A percentile compares a stretch with the other conserved stretches of the same genome.
Conservation (phyloP, 768 basidiomycete genomes). For the Naganishia friedmannii region DNA sequence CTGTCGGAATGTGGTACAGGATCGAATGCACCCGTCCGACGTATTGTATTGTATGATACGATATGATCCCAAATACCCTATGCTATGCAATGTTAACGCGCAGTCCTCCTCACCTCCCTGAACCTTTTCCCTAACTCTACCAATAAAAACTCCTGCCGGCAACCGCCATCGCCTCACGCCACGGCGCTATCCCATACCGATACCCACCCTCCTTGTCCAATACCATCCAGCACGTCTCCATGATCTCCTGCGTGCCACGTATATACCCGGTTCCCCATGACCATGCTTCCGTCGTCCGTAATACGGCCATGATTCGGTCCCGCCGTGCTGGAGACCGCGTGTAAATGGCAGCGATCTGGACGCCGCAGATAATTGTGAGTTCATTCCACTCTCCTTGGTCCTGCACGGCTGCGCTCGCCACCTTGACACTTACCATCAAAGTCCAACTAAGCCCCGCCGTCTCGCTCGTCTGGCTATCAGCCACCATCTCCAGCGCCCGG, state of each 20-base stretch:
- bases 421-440: conserved; percentile 23
- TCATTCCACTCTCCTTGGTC: too few species aligned
- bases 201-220: conserved; percentile 26
- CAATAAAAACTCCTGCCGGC: conserved; percentile 19
- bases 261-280: conserved; percentile 28
- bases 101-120: not conserved
- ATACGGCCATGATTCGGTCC: not conserved
- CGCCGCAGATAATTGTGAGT: too few species aligned
- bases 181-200: conserved; percentile 31
- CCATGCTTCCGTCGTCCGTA: not conserved
- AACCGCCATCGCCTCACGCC: conserved; percentile 31
- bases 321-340: not conserved
- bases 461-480: conserved; percentile 26
- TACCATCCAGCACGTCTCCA: conserved; percentile 27
- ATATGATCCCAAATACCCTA: too few species aligned
- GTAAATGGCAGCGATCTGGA: conserved; percentile 28
- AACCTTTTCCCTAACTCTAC: not conserved
- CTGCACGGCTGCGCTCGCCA: too few species aligned
- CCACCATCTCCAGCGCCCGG: conserved; percentile 30
- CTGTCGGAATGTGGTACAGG: too few species aligned
- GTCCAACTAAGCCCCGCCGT: conserved; percentile 27
- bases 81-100: too few species aligned
- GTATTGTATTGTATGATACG: too few species aligned
- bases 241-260: conserved; percentile 11
- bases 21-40: too few species aligned